Evolutionary conservation across 768 basidiomycete genomes (phyloP).

Genomic region (Agrocybe pediades): DNA sequence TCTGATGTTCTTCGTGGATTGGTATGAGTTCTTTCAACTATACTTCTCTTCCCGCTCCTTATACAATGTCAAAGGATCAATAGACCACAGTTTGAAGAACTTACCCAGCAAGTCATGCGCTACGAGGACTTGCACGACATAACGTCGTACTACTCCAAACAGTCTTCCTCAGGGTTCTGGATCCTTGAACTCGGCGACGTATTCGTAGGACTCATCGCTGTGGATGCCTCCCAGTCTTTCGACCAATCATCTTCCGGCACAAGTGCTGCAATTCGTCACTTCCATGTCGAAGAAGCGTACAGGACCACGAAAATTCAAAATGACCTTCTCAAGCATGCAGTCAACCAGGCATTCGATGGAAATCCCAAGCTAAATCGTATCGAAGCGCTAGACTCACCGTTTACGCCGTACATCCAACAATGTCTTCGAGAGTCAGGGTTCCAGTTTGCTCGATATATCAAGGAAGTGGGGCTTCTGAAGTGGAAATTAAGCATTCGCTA

Average conservation of each 20-base stretch:
- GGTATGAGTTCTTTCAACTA: constrained; percentile 41
- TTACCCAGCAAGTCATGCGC: constrained; percentile 51
- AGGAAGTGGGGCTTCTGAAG: constrained; percentile 51
- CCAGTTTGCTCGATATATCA: constrained; percentile 39
- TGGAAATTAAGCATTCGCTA: constrained; percentile 54
- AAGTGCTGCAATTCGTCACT: constrained; percentile 72
- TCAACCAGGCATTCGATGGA: constrained; percentile 55
- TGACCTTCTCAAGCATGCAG: constrained; percentile 65
- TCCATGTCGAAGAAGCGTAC: constrained; percentile 70
- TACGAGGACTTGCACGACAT: constrained; percentile 58
- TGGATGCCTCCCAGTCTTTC: constrained; percentile 60
- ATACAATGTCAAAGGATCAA: constrained; percentile 55
- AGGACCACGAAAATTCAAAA: constrained; percentile 57
- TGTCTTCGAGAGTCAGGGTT: constrained; percentile 54
- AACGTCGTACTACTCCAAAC: constrained; percentile 54
- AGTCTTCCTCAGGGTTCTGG: constrained; percentile 69
- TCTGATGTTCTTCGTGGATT: constrained; percentile 68
- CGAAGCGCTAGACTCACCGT: constrained; percentile 46
- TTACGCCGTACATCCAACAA: constrained; percentile 50
- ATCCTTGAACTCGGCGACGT: constrained; percentile 59
- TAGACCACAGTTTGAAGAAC: constrained; percentile 65
- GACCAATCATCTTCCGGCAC: constrained; percentile 32
- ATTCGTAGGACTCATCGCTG: constrained; percentile 68
- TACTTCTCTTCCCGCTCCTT: neutral
- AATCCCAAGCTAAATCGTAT: constrained; percentile 45